These are phyloP conservation scores for Tagetes erecta DNA, from an alignment of 129 eudicot genomes.

Conservation along the genomic window DNA sequence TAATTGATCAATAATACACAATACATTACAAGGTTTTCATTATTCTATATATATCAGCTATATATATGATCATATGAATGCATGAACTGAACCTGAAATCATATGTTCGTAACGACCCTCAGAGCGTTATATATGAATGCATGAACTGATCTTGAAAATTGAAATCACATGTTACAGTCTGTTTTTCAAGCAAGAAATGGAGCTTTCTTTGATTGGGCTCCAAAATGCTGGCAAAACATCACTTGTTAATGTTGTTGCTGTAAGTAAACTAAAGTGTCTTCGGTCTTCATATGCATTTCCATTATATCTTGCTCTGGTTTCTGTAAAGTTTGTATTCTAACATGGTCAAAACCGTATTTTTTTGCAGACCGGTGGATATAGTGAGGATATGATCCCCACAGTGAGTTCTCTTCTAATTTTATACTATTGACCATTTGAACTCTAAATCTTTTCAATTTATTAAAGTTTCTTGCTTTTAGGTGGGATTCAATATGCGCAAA, in stretches of 20 bases:
- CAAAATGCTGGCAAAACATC: constrained; percentile 99
- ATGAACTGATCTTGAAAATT: constrained; percentile 11
- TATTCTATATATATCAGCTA: too few relatives aligned
- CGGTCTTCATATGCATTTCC: not conserved
- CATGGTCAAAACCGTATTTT: not conserved
- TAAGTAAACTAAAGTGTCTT: constrained; percentile 44
- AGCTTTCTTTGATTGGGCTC: constrained; percentile 95
- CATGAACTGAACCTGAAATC: constrained; percentile 6
- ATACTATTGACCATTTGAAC: not conserved
- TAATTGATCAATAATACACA: not conserved
- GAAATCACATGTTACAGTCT: constrained; percentile 61
- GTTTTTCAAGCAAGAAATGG: constrained; percentile 98
- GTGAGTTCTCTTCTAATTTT: constrained; percentile 38
- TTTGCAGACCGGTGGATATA: constrained; percentile 84
- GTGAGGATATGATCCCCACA: constrained; percentile 98
- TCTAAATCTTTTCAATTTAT: not conserved
- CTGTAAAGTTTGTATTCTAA: not conserved
- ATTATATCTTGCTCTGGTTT: not conserved
- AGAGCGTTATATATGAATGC: not conserved
- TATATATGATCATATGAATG: not conserved
- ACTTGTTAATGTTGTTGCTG: constrained; percentile 96
- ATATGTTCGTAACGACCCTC: not conserved
- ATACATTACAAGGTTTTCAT: too few relatives aligned
- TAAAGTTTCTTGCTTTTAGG: constrained; percentile 43
- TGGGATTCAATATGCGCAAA: constrained; percentile 95